Percentiles rank a stretch among this genome's conserved stretches.
Conservation (phyloP, 1,284 basidiomycete species). For the Exsudoporus floridanus region DNA sequence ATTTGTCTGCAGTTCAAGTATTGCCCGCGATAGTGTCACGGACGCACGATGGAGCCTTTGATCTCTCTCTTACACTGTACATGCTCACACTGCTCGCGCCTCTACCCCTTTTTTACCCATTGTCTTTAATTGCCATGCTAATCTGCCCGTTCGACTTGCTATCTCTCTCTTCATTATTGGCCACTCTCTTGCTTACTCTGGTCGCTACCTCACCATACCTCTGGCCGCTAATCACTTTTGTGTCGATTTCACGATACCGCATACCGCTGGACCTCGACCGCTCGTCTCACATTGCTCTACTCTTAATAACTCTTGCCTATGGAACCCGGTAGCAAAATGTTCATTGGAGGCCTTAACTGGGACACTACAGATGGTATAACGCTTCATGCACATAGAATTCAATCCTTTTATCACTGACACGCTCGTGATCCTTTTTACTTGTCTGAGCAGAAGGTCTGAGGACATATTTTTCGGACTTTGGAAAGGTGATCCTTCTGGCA, state of each 20-base stretch:
- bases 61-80: slow-evolving; percentile 23
- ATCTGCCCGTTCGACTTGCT: slow-evolving; percentile 30
- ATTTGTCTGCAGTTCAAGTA: slow-evolving; percentile 11
- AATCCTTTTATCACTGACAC: slow-evolving; percentile 41
- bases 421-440: slow-evolving; percentile 24
- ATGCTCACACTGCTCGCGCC: slow-evolving; percentile 16
- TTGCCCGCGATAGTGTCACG: slow-evolving; percentile 29
- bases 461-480: slow-evolving; percentile 71
- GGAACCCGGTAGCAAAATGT: slow-evolving; percentile 85
- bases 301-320: slow-evolving; percentile 38
- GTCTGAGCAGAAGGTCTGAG: slow-evolving; percentile 60
- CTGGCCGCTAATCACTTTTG: slow-evolving; percentile 38
- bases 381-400: slow-evolving; percentile 40
- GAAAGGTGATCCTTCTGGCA: slow-evolving; percentile 49
- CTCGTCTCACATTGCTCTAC: slow-evolving; percentile 30
- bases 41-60: slow-evolving; percentile 21
- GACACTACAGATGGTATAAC: slow-evolving; percentile 92
- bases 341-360: slow-evolving; percentile 97
- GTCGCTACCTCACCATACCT: slow-evolving; percentile 37
- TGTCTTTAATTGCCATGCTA: slow-evolving; percentile 30
- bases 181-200: slow-evolving; percentile 37
- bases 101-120: slow-evolving; percentile 20
- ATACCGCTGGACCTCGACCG: slow-evolving; percentile 34
- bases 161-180: slow-evolving; percentile 39
- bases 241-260: slow-evolving; percentile 39